Base-by-base conservation (phyloP, 352 stramenopile species). In the Globisporangium yorkense region DNA sequence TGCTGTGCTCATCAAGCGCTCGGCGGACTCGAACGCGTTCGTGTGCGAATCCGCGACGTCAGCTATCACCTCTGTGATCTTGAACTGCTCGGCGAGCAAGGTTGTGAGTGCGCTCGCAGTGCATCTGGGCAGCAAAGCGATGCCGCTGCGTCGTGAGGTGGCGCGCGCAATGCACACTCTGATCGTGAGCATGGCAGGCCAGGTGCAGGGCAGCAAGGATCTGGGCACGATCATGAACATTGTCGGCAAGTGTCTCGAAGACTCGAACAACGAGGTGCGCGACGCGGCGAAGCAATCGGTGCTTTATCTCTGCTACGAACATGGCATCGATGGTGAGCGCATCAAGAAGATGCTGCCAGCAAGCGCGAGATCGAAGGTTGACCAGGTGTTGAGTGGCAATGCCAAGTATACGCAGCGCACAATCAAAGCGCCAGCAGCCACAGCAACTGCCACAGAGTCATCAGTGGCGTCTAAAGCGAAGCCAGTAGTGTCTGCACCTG, bases 201-300 rank as follows among this genome's bases (percentile, higher is more conserved):
- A 70, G 13, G 68, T 74, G 12, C 58, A 65, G 12, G 29, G n/a
- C 27, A 66, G 52, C 24, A 84, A 84, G 47, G 79, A 87, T 2
- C 40, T 87, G 3, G 9, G 59, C 0, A 46, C 56, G 2, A 72
- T 88, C 27, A 13, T 90, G 6, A 56, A 62, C 18, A 49, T 84
- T 6, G 68, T 90, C 4, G 78, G 78, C 40, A 84, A 77, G 20
- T 84, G 73, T 24, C 76, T 93, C 8, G 74, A 86, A 43, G 84
- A 91, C 56, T 89, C 80, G 9, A 75, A 84, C 59, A 91, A 90
- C 51, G 77, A 91, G 59, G 84, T 93, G 18, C 77, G 84, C 2
- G 75, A 89, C 20, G 60, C 70, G 0, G 78, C 80, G 1, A 91
- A 91, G 48, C 79, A 88, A 39, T 75, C 70, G 5, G 33, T 90